Conservation (phyloP, 1,284 basidiomycete genomes). For the Chiua sp. region DNA sequence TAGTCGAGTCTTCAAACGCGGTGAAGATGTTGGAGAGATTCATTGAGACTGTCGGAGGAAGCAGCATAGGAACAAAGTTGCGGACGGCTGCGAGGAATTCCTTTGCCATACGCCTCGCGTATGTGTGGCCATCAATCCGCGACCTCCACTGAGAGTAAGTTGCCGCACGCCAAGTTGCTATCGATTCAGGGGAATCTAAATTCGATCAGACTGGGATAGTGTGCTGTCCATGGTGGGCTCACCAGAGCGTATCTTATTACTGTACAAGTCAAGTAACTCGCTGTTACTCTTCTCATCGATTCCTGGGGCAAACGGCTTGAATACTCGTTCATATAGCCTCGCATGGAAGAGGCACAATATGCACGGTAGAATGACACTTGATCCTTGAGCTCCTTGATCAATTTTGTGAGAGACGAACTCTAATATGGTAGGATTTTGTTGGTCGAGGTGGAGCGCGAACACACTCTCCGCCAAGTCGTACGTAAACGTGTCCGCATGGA, state of each 20-base stretch:
- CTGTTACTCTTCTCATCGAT: neutral
- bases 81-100: neutral
- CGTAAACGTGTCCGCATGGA: neutral
- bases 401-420: neutral
- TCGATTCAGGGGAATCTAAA: neutral
- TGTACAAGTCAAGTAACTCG: neutral
- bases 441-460: neutral
- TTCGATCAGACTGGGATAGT: neutral
- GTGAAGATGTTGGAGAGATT: neutral
- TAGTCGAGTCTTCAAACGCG: neutral
- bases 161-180: too few species aligned
- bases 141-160: neutral
- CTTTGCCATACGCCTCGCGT: neutral
- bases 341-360: neutral
- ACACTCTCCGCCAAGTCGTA: neutral
- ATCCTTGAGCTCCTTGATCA: neutral
- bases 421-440: neutral
- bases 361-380: neutral
- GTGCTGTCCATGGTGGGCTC: neutral
- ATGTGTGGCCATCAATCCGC: neutral
- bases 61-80: neutral
- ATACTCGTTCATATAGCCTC: neutral
- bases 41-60: neutral
- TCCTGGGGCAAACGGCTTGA: neutral
- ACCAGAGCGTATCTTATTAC: neutral